phyloP scores from a whole-genome alignment of 305 asterid genomes.

The Fraxinus greggii region DNA sequence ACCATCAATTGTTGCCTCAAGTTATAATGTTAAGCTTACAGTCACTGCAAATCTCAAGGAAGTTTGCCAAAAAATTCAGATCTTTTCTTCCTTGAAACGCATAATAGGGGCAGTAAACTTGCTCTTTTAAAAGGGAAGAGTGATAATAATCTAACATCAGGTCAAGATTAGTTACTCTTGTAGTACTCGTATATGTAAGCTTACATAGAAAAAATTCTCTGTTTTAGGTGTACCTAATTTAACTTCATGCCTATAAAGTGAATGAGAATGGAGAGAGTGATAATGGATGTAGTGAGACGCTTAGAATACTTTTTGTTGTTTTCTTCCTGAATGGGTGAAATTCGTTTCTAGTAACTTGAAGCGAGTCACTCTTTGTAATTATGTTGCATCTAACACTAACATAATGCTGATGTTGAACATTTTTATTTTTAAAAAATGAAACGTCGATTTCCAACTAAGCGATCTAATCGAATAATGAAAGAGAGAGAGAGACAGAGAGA shows the following conservation, averaged over 20 bases:
- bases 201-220: background rate
- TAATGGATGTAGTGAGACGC: background rate
- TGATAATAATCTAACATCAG: background rate
- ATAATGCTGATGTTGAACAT: background rate
- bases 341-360: background rate
- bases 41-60: background rate
- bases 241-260: background rate
- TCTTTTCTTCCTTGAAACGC: background rate
- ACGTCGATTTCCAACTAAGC: background rate
- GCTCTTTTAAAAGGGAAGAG: background rate
- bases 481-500: background rate
- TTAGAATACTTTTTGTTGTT: background rate
- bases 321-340: background rate
- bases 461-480: background rate
- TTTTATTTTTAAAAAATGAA: background rate
- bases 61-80: background rate
- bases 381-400: background rate
- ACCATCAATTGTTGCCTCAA: background rate
- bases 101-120: background rate
- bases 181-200: background rate
- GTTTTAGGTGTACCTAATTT: background rate
- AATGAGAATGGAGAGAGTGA: background rate
- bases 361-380: background rate
- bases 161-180: background rate
- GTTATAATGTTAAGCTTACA: background rate